Evolutionary conservation across 768 basidiomycete genomes (phyloP), one percentile per base, ranked within the genome.

Genomic region (Termitomyces sp.): DNA sequence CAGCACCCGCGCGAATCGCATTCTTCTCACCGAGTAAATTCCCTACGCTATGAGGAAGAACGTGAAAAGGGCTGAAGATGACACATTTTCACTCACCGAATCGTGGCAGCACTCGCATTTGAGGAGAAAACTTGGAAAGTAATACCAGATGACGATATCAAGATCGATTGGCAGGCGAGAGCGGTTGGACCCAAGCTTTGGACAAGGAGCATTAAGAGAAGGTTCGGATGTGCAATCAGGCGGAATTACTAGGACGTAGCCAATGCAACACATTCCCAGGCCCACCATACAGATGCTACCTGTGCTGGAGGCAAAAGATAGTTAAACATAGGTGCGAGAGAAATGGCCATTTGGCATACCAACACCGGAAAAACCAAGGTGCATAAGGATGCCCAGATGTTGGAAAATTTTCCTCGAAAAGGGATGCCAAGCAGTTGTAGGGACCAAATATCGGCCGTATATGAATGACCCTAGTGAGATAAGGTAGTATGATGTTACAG

Each of bases 351-450:
- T 12, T 11, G 7, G 68, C 79, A 46, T 57, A 80, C 86, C 88
- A 18, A 92, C 82, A 8, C 96, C 6, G 94, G 63, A 0, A 22
- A 52, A 52, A 24, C 95, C 92, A 0, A 98, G 79, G 45, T 81
- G 82, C 4, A 86, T 75, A 41, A 97, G 70, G 12, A 89, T 69
- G 2, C 86, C 82, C 31, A 93, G 77, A 55, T 78, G 78, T 3
- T 80, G 81, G 69, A 93, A 88, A 63, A 83, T 81, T 8, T 83
- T 78, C 44, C 77, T 70, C 0, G 80, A 79, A 36, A 91, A 67
- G 0, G 91, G 92, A 63, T 88, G 81, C 93, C 95, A 97, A 0
- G 94, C 95, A 0, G 83, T 88, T n/a, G 73, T 59, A 72, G 90
- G 71, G 15, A 82, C 76, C 66, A 79, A 82, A 66, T 78, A 80